Conservation (phyloP, 345 rosid species). For the Citrus inodora region DNA sequence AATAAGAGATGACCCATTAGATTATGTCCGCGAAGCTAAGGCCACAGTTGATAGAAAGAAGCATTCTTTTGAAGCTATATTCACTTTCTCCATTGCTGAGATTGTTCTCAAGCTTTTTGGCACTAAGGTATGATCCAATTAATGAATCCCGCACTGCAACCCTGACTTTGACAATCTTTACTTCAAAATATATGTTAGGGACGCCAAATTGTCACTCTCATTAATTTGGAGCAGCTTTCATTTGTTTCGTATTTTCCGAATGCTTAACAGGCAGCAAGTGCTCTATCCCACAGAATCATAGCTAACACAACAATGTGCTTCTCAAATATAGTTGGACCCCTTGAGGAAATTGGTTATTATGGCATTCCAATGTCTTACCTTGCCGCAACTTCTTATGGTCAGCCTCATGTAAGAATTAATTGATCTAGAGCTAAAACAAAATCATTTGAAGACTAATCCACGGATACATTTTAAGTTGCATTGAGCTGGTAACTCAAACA, state of each 20-base stretch:
- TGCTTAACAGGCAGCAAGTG: constrained; percentile 22
- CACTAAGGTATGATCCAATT: not conserved
- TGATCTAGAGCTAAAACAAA: not conserved
- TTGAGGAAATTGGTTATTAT: constrained; percentile 25
- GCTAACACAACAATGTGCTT: constrained; percentile 29
- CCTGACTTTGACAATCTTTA: not conserved
- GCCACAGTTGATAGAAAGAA: constrained; percentile 6
- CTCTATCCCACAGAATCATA: constrained; percentile 23
- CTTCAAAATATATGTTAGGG: not conserved
- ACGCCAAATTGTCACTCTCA: too few species aligned
- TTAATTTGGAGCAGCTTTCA: too few species aligned
- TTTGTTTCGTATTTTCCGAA: too few species aligned
- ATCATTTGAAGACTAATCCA: too few species aligned
- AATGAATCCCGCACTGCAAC: not conserved
- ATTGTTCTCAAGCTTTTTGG: constrained; percentile 25
- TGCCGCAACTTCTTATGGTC: constrained; percentile 31
- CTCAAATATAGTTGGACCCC: constrained; percentile 32
- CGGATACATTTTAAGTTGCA: not conserved
- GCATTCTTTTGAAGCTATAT: constrained; percentile 6
- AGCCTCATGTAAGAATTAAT: not conserved
- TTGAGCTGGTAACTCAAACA: not conserved
- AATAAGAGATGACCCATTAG: constrained; percentile 5
- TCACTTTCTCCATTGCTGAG: constrained; percentile 17
- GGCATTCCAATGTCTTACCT: constrained; percentile 29
- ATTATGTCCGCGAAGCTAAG: constrained; percentile 3